Percentiles rank a stretch among this genome's conserved stretches.
Evolutionary conservation across 768 basidiomycete genomes (phyloP).

Genomic region (Kwoniella heveanensis): DNA sequence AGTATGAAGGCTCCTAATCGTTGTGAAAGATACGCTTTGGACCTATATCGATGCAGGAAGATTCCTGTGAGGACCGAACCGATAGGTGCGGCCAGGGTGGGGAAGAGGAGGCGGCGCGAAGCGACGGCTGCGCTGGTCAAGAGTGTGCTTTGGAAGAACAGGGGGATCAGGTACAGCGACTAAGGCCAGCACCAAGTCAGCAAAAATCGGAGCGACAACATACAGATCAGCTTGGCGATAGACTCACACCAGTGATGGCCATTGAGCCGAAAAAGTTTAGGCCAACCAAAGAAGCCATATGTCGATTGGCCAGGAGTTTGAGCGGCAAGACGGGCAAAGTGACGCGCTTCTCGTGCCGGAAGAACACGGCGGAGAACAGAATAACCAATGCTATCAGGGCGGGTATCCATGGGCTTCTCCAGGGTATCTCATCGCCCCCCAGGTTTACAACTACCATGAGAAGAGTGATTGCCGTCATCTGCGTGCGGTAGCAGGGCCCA

Average conservation of each 20-base stretch:
- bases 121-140: slow-evolving; percentile 24
- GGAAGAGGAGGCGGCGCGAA: slow-evolving; percentile 25
- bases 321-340: slow-evolving; percentile 26
- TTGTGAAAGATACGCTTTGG: slow-evolving; percentile 15
- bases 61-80: slow-evolving; percentile 28
- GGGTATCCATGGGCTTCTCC: slow-evolving; percentile 20
- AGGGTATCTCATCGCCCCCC: slow-evolving; percentile 28
- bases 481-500: too few species aligned
- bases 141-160: slow-evolving; percentile 27
- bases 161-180: slow-evolving; percentile 26
- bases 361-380: slow-evolving; percentile 9
- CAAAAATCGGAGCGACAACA: too few species aligned
- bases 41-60: slow-evolving; percentile 21
- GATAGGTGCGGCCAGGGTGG: slow-evolving; percentile 27
- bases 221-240: background rate
- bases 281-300: slow-evolving; percentile 26
- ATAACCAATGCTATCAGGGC: slow-evolving; percentile 5
- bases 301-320: slow-evolving; percentile 18
- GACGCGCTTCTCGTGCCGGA: slow-evolving; percentile 22
- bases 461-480: slow-evolving; percentile 31
- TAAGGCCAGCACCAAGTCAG: background rate
- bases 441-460: slow-evolving; percentile 27
- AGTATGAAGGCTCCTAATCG: slow-evolving; percentile 18
- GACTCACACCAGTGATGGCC: slow-evolving; percentile 28
- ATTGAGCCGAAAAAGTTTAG: slow-evolving; percentile 30